A percentile compares a stretch with the other conserved stretches of the same genome.
Conservation (phyloP, 495 filamentous ascomycete genomes). For the Xylaria grammica region DNA sequence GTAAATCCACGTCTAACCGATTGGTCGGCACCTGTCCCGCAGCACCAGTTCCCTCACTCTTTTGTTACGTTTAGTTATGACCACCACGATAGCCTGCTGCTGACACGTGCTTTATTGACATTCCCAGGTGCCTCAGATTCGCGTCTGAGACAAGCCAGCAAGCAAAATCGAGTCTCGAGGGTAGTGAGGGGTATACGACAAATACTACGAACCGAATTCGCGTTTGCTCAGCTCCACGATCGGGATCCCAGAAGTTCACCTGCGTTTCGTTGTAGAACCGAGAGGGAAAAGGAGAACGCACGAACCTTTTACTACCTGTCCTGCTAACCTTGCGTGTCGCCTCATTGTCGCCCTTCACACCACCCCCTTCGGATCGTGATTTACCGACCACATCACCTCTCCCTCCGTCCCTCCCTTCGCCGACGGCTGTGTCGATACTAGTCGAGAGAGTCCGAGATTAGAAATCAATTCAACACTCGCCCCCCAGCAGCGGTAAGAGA, state of each 20-base stretch:
- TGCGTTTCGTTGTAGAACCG: not conserved
- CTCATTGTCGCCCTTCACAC: not conserved
- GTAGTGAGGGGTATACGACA: not conserved
- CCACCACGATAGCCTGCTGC: not conserved
- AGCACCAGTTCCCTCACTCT: not conserved
- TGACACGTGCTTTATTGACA: conserved; percentile 13
- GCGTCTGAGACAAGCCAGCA: not conserved
- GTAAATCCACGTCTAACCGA: not conserved
- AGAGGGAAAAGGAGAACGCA: not conserved
- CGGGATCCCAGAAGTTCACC: not conserved
- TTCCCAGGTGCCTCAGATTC: not conserved
- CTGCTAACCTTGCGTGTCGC: not conserved
- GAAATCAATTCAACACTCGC: not conserved
- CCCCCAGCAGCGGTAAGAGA: not conserved
- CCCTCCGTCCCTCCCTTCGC: not conserved
- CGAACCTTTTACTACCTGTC: not conserved
- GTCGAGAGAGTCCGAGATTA: not conserved
- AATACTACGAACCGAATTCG: not conserved
- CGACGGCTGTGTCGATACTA: not conserved
- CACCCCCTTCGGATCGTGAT: not conserved
- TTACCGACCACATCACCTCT: too few species aligned
- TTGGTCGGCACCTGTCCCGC: not conserved
- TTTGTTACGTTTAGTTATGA: not conserved
- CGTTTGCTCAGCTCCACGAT: not conserved
- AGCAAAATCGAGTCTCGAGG: not conserved